These are phyloP conservation scores for Sugiyamaella japonica DNA, from an alignment of 1,139 yeast genomes.

Conservation along the genomic window DNA sequence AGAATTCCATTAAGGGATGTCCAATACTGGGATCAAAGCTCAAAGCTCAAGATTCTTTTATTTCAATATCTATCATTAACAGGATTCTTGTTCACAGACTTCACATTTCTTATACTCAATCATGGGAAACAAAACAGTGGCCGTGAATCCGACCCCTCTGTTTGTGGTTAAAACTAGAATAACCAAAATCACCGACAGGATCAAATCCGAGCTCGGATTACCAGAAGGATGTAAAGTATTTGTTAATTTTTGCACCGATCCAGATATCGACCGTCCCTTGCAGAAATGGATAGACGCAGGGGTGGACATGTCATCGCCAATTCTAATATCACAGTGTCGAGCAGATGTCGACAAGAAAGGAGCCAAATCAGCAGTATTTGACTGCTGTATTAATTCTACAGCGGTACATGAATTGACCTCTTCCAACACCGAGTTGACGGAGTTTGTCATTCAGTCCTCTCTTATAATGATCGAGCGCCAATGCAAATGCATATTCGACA, in stretches of 20 bases:
- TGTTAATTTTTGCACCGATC: slow-evolving; percentile 69
- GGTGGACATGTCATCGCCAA: slow-evolving; percentile 80
- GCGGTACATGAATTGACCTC: slow-evolving; percentile 46
- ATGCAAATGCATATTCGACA: slow-evolving; percentile 27
- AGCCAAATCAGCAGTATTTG: slow-evolving; percentile 60
- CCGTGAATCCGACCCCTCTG: slow-evolving; percentile 53
- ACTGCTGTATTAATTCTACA: slow-evolving; percentile 53
- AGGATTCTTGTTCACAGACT: no score
- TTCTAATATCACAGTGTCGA: slow-evolving; percentile 60
- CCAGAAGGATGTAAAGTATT: slow-evolving; percentile 62
- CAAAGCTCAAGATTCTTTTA: no score
- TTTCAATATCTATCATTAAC: no score
- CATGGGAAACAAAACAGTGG: background rate
- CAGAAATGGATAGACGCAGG: slow-evolving; percentile 44
- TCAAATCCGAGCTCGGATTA: slow-evolving; percentile 23
- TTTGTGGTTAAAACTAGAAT: slow-evolving; percentile 66
- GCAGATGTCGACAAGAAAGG: slow-evolving; percentile 69
- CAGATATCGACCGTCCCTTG: slow-evolving; percentile 42
- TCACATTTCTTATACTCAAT: no score
- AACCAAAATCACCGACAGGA: slow-evolving; percentile 39
- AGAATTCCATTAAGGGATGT: no score
- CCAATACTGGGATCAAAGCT: no score
- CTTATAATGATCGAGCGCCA: slow-evolving; percentile 39
- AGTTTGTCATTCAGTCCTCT: slow-evolving; percentile 57
- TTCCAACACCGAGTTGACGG: slow-evolving; percentile 57